Percentiles rank a stretch among this genome's conserved stretches.
Conservation (phyloP, 179 eudicot genomes). For the Nepenthes alata region DNA sequence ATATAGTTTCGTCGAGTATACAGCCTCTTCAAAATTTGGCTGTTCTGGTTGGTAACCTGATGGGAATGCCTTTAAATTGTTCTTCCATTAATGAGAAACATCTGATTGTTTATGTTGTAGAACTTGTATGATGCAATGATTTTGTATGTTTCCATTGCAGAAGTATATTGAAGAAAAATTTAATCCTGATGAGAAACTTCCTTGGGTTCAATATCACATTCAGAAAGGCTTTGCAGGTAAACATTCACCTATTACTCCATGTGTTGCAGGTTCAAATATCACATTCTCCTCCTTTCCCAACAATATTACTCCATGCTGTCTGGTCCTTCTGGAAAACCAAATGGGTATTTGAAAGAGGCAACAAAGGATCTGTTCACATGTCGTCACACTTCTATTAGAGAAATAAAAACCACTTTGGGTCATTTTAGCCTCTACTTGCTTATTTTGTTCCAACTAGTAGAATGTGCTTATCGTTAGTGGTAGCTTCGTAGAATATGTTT, state of each 20-base stretch:
- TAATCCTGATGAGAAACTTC: constrained; percentile 47
- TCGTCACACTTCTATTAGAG: too few relatives aligned
- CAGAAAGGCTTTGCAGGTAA: constrained; percentile 68
- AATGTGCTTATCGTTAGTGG: too few relatives aligned
- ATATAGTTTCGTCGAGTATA: constrained; percentile 60
- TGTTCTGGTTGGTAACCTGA: constrained; percentile 39
- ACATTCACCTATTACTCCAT: constrained; percentile 1
- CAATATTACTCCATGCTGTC: not conserved
- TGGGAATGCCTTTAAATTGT: not conserved
- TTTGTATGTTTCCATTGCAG: constrained; percentile 23
- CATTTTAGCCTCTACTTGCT: not conserved
- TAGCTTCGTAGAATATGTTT: not conserved
- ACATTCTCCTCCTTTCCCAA: not conserved
- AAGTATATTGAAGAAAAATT: constrained; percentile 59
- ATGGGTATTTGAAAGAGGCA: not conserved
- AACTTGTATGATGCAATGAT: constrained; percentile 1
- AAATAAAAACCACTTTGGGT: not conserved
- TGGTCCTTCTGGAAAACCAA: not conserved
- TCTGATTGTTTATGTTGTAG: not conserved
- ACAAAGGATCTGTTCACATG: too few relatives aligned
- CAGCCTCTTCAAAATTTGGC: constrained; percentile 63
- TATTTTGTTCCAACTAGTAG: too few relatives aligned
- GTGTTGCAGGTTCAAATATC: too few relatives aligned
- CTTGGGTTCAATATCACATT: constrained; percentile 55
- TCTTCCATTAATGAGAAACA: constrained; percentile 1